Evolutionary conservation across 1,284 basidiomycete species (phyloP).

Genomic region (Apiotrichum sp.): DNA sequence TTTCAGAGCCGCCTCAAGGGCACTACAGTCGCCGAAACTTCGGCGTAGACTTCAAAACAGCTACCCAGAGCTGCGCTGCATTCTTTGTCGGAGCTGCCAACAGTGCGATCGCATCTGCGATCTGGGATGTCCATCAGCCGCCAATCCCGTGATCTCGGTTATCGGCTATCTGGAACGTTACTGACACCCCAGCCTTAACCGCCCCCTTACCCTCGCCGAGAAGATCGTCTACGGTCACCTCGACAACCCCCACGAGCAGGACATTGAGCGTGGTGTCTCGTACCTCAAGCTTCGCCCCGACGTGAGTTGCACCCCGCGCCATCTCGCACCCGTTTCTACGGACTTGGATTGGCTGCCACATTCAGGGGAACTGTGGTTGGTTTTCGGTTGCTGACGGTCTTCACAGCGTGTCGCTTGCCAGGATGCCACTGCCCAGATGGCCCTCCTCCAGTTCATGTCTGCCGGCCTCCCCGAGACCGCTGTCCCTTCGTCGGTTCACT

Average conservation of each 20-base stretch:
- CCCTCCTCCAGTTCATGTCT: conserved; percentile 99
- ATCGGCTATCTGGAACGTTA: background rate
- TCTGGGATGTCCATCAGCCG: too few relatives aligned
- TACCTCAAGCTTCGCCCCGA: conserved; percentile 95
- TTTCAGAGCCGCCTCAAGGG: too few relatives aligned
- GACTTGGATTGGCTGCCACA: background rate
- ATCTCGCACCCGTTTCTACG: background rate
- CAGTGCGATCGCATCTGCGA: too few relatives aligned
- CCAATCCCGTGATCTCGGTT: background rate
- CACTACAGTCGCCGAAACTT: too few relatives aligned
- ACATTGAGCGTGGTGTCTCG: conserved; percentile 77
- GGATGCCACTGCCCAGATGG: conserved; percentile 99
- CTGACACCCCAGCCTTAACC: conserved; percentile 62
- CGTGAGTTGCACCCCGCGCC: conserved; percentile 53
- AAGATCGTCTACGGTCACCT: conserved; percentile 99
- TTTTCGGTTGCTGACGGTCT: conserved; percentile 1
- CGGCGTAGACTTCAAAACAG: too few relatives aligned
- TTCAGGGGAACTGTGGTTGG: background rate
- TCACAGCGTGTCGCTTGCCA: conserved; percentile 94
- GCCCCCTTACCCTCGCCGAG: conserved; percentile 92
- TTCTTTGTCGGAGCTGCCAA: too few relatives aligned
- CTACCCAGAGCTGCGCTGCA: too few relatives aligned
- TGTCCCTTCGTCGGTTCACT: conserved; percentile 96
- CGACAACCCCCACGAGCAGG: conserved; percentile 84
- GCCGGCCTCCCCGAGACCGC: conserved; percentile 96